Base-by-base conservation (phyloP, 2,329 filamentous ascomycete species). In the Botrytis aclada region DNA sequence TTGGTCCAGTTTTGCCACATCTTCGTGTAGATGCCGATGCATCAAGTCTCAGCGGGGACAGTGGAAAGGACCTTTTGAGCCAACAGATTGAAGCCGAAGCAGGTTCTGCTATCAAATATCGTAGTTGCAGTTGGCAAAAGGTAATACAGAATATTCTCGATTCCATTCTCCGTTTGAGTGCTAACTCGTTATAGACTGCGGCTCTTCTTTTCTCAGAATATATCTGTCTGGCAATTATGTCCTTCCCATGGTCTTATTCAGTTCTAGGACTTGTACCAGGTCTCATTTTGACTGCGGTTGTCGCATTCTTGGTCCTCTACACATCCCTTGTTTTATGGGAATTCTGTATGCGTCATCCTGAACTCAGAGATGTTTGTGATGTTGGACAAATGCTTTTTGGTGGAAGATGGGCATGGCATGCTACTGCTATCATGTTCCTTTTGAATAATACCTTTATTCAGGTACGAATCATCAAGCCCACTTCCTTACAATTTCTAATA, bases 381-480 rank as follows among this genome's bases (percentile, higher is more conserved):
- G 93, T 98, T 80, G 95, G 94, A n/a, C 93, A 97, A 82, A 95
- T 95, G 87, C 88, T 98, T 34, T 97, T 97, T 83, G 97, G 92
- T 90, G 91, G 92, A 76, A 90, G 93, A 74, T 93, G 91, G 88
- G 88, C 87, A 4, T 90, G 88, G 88, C 90, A 86, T 81, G 85
- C 84, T 43, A 90, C 89, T 0, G 94, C 93, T 1, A 84, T 93
- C 81, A 97, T 97, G 92, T 98, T 98, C 82, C 84, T 97, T 63
- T 82, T 97, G 75, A 98, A 98, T 87, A 98, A 97, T 81, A 97
- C 93, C 25, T 96, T 96, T 81, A 96, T 97, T 77, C 91, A 94
- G 83, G 90, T 87, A 79, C 78, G 77, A 74, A 56, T 32, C 61
- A 4, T n/a, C n/a, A 54, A n/a, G 34, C 29, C 9, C 16, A 1